These are phyloP conservation scores for Trichodelitschia bisporula DNA, from an alignment of 495 filamentous ascomycete genomes.

Conservation along the genomic window DNA sequence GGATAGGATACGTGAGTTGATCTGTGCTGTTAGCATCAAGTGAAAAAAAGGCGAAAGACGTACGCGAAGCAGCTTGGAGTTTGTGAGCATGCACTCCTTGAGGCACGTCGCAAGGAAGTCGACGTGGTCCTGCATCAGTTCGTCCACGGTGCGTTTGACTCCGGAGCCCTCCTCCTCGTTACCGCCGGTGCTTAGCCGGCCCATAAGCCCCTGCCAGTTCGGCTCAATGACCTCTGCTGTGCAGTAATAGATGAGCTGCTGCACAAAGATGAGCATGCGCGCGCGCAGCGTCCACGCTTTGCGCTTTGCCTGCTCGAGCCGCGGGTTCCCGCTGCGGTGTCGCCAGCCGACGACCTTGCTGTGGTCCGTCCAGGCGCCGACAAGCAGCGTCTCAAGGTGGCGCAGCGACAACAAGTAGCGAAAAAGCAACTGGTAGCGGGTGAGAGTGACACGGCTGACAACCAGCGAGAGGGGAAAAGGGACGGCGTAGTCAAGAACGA, in stretches of 20 bases:
- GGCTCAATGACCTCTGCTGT: conserved; percentile 93
- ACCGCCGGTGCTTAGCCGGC: conserved; percentile 33
- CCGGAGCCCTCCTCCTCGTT: conserved; percentile 12
- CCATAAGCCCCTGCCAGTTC: conserved; percentile 87
- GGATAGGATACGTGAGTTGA: conserved; percentile 82
- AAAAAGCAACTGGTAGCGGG: conserved; percentile 88
- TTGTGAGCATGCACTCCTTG: conserved; percentile 97
- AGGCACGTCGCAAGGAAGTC: conserved; percentile 94
- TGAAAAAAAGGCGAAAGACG: conserved; percentile 6
- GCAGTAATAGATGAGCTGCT: conserved; percentile 89
- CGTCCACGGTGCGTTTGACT: conserved; percentile 69
- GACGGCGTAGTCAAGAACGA: conserved; percentile 82
- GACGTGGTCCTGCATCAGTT: conserved; percentile 97
- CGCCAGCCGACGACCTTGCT: conserved; percentile 65
- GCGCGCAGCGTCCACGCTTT: conserved; percentile 76
- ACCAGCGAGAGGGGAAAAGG: conserved; percentile 95
- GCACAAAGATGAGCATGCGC: conserved; percentile 89
- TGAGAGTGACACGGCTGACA: conserved; percentile 83
- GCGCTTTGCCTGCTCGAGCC: conserved; percentile 78
- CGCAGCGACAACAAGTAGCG: conserved; percentile 73
- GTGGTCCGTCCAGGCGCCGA: conserved; percentile 73
- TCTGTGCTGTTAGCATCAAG: conserved; percentile 25
- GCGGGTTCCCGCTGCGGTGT: conserved; percentile 44
- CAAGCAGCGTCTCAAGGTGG: conserved; percentile 64
- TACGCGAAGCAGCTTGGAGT: conserved; percentile 78